phyloP scores from a whole-genome alignment of 1,284 basidiomycete genomes.

The Mycosarcoma maydis region DNA sequence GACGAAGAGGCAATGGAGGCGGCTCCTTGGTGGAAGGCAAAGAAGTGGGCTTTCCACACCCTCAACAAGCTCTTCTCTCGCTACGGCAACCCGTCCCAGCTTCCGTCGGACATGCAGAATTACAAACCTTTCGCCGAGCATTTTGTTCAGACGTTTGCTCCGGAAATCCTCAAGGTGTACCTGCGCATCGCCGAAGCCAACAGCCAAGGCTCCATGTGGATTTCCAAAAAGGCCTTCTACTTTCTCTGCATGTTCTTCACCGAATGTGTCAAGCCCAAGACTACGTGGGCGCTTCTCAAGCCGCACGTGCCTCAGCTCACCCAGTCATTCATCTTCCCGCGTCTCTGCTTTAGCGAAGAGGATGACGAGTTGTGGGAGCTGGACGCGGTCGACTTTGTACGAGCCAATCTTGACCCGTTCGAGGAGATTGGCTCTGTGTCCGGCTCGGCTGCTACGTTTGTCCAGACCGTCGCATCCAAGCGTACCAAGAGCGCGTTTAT shows the following conservation, averaged over 20 bases:
- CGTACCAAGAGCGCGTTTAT: conserved; percentile 61
- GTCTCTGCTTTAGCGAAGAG: conserved; percentile 59
- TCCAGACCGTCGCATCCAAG: conserved; percentile 57
- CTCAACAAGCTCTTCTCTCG: conserved; percentile 65
- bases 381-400: conserved; percentile 63
- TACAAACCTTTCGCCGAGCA: conserved; percentile 66
- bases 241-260: conserved; percentile 62
- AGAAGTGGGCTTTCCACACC: conserved; percentile 66
- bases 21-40: conserved; percentile 64
- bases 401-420: conserved; percentile 58
- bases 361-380: conserved; percentile 65
- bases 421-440: conserved; percentile 57
- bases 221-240: conserved; percentile 57
- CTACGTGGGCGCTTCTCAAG: conserved; percentile 63
- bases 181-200: conserved; percentile 54
- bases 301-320: conserved; percentile 59
- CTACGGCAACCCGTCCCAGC: conserved; percentile 65
- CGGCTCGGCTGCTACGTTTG: conserved; percentile 49
- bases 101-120: conserved; percentile 55
- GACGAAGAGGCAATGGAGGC: conserved; percentile 48
- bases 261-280: conserved; percentile 64
- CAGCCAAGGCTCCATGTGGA: conserved; percentile 50
- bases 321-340: conserved; percentile 62
- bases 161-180: conserved; percentile 66
- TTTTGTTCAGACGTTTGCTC: conserved; percentile 63